Evolutionary conservation across 2,329 filamentous ascomycete species (phyloP).

Genomic region (Pseudogymnoascus sp.): DNA sequence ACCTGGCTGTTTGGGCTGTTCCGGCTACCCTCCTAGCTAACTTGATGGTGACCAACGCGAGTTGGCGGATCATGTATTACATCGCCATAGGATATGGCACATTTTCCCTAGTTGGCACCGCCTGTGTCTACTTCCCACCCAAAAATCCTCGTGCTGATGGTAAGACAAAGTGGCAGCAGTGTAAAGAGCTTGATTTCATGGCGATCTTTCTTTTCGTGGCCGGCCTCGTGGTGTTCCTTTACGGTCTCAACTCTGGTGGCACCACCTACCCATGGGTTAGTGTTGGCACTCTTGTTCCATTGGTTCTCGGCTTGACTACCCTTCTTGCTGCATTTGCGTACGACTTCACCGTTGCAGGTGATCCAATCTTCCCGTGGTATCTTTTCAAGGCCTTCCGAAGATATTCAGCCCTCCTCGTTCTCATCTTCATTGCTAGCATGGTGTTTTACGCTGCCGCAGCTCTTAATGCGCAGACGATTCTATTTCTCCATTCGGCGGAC

Average conservation of each 20-base stretch:
- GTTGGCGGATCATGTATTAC: slow-evolving; percentile 44
- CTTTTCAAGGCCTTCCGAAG: neutral
- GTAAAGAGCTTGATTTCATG: slow-evolving; percentile 30
- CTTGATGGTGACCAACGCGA: slow-evolving; percentile 33
- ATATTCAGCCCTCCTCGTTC: slow-evolving; percentile 27
- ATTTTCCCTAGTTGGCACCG: slow-evolving; percentile 22
- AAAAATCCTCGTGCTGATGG: slow-evolving; percentile 30
- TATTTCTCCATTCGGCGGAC: slow-evolving; percentile 14
- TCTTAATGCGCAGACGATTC: slow-evolving; percentile 19
- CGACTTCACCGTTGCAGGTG: neutral
- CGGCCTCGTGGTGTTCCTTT: too few relatives aligned
- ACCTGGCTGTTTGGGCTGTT: slow-evolving; percentile 25
- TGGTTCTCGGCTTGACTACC: too few relatives aligned
- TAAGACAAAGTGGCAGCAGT: slow-evolving; percentile 28
- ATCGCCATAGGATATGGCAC: slow-evolving; percentile 35
- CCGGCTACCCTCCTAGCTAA: slow-evolving; percentile 29
- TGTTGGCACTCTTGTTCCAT: too few relatives aligned
- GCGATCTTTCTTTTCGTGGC: neutral
- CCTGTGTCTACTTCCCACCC: slow-evolving; percentile 31
- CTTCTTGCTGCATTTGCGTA: neutral
- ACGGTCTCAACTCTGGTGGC: too few relatives aligned
- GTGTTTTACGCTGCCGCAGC: slow-evolving; percentile 34
- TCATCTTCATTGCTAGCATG: slow-evolving; percentile 38
- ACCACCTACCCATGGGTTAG: too few relatives aligned
- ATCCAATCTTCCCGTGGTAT: neutral